phyloP scores from a whole-genome alignment of 345 rosid species.

The Eucalyptus marginata region DNA sequence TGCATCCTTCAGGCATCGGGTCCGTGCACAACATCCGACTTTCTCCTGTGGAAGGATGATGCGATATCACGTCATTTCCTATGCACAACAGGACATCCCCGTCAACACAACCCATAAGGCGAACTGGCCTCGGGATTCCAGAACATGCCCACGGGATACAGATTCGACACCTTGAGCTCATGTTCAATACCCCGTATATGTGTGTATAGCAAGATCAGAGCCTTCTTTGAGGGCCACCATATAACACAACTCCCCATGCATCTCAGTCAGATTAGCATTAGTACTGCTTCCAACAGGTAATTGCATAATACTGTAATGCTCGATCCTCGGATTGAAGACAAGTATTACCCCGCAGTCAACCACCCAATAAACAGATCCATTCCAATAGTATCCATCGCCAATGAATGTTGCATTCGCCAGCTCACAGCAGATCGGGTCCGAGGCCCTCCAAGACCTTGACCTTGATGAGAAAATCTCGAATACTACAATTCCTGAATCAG shows the following conservation, averaged over 20 bases:
- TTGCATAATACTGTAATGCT: slow-evolving; percentile 5
- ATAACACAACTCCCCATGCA: slow-evolving; percentile 24
- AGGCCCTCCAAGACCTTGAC: slow-evolving; percentile 20
- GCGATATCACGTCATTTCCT: background rate
- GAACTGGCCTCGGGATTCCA: background rate
- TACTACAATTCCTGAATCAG: background rate
- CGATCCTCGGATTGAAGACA: slow-evolving; percentile 8
- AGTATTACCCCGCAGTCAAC: slow-evolving; percentile 1
- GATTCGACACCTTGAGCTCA: slow-evolving; percentile 4
- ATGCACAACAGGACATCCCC: slow-evolving; percentile 2
- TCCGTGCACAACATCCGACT: background rate
- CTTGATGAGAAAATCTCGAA: slow-evolving; percentile 40
- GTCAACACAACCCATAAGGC: slow-evolving; percentile 9
- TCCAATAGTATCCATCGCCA: slow-evolving; percentile 9
- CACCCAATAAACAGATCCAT: slow-evolving; percentile 13
- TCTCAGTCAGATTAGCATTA: slow-evolving; percentile 6
- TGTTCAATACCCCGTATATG: slow-evolving; percentile 11
- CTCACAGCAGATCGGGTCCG: slow-evolving; percentile 3
- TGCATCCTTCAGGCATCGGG: background rate
- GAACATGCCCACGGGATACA: background rate
- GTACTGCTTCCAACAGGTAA: slow-evolving; percentile 7
- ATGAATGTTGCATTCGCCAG: background rate
- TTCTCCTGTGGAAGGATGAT: background rate
- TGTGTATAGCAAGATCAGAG: background rate
- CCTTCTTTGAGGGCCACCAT: background rate